Base-by-base conservation (phyloP, 148 eudicot genomes). In the Heliosperma pusillum region DNA sequence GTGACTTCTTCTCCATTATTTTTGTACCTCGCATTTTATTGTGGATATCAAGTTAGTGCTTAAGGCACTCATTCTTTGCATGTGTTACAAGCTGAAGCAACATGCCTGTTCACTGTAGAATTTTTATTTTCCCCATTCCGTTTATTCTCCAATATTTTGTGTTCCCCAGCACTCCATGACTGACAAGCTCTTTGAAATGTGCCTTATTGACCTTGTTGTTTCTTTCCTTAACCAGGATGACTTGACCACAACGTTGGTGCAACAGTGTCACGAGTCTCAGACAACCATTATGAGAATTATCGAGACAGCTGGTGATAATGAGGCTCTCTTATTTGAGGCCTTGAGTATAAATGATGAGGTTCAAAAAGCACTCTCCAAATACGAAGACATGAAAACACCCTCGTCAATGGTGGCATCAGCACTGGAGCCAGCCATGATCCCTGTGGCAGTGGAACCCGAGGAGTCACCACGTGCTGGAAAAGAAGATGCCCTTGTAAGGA, bases 261-360 rank as follows among this genome's bases (percentile, higher is more conserved):
- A 86, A 16, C 99, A 96, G 83, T 96, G 97, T 62, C 89, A 84
- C 9, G 88, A 87, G 75, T 83, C 97, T 70, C 97, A 89, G 75
- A 78, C 80, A 70, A 89, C 89, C 17, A 82, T 96, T 47, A 86
- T 81, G 88, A 83, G 88, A 80, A 96, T 96, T 76, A 85, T 96
- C 19, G 99, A 88, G 78, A 88, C 93, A 19, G 83, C 88, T 62
- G 97, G 90, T 9, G 99, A 92, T 69, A 84, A 96, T 10, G 99
- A 95, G 86, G 96, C 97, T 56, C 82, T 92, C 53, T 90, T 95
- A 47, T 95, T 92, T 22, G 99, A 96, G 85, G 99, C 99, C 73
- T 80, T 96, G 77, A 96, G 91, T 66, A 90, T 96, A 77, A 96
- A 96, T 53, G 97, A 92, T 73, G 99, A 96, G 73, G 84, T 96